Evolutionary conservation across 2,329 filamentous ascomycete species (phyloP), one percentile per base, ranked within the genome.

Genomic region (Diaporthe velutina): DNA sequence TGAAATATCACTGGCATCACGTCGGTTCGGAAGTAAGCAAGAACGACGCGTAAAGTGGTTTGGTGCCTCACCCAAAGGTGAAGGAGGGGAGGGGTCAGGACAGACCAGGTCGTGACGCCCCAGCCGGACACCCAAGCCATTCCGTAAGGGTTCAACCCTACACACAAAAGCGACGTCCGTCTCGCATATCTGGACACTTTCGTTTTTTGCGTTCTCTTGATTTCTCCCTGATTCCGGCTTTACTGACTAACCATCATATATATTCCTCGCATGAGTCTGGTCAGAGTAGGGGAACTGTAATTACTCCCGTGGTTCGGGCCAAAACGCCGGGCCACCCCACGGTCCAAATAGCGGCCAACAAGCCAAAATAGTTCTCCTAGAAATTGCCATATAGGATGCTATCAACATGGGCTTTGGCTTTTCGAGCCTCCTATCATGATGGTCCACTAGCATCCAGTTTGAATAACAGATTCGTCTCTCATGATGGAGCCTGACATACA

Each of bases 1-100:
- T 25, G 30, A 45, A 38, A 33, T 13, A 58, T 33, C 48, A 55
- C 55, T 30, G 13, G 22, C 60, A 35, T 71, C 70, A 68, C 48
- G 28, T 35, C 48, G 9, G 50, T n/a, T 13, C 48, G 54, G 28
- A 48, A 19, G n/a, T 71, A 15, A 54, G 19, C 17, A 19, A 13
- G 45, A 58, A 54, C 8, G 74, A 74, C 74, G 74, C 74, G 74
- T 74, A 74, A 60, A 74, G 74, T 76, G 74, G 48, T 42, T 66
- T 70, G 50, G 64, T 72, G 70, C 74, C 73, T 72, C 10, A 48
- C 17, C 35, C 55, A 25, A 38, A 33, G 19, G n/a, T 4, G 33
- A 25, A 25, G 33, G 22, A 57, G 55, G 22, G 35, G 35, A 22
- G 22, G 57, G 13, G 22, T 48, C 19, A 48, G 17, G 42, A 42